A percentile compares a stretch with the other conserved stretches of the same genome.
Evolutionary conservation across 441 rosid species (phyloP).

Genomic region (Manihot esculenta): DNA sequence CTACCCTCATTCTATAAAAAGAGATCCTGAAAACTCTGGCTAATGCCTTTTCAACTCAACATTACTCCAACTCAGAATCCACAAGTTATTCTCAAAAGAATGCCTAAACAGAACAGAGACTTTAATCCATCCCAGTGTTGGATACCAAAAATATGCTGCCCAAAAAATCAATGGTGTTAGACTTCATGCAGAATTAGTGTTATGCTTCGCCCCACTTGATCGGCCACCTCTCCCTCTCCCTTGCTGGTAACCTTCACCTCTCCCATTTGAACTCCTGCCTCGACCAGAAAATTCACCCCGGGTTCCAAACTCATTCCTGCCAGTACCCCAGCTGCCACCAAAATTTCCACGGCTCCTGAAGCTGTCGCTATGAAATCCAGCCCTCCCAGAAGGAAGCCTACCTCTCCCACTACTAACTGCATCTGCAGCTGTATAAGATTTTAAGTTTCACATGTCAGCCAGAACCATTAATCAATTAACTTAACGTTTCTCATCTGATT

Average conservation of each 20-base stretch:
- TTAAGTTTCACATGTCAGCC: neutral
- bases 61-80: conserved; percentile 6
- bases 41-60: conserved; percentile 12
- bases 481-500: too few species aligned
- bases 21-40: conserved; percentile 5
- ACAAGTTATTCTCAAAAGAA: conserved; percentile 7
- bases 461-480: neutral
- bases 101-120: neutral
- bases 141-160: conserved; percentile 14
- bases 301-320: conserved; percentile 47
- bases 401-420: conserved; percentile 55
- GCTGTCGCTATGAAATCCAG: conserved; percentile 46
- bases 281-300: conserved; percentile 50
- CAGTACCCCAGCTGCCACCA: conserved; percentile 44
- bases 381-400: conserved; percentile 45
- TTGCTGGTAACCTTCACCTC: conserved; percentile 45
- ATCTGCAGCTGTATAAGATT: conserved; percentile 10
- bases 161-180: neutral
- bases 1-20: conserved; percentile 14
- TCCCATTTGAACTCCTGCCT: conserved; percentile 47
- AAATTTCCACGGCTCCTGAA: conserved; percentile 51
- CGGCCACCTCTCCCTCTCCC: conserved; percentile 53
- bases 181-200: conserved; percentile 16
- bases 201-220: conserved; percentile 19
- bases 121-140: conserved; percentile 13